Evolutionary conservation across 1,284 basidiomycete genomes (phyloP).

Genomic region (Trametes sp.): DNA sequence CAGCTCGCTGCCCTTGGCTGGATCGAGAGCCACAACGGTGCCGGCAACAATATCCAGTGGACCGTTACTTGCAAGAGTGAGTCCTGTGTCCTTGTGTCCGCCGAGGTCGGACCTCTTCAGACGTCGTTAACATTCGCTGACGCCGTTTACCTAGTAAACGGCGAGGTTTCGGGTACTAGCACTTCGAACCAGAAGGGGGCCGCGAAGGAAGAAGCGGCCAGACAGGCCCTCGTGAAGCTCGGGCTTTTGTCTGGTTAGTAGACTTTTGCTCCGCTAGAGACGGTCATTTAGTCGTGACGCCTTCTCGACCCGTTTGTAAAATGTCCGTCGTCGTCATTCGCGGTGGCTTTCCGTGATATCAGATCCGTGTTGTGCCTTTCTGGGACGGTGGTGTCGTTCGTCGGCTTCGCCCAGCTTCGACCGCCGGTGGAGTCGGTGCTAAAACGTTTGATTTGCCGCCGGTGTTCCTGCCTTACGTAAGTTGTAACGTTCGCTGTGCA

Average conservation of each 20-base stretch:
- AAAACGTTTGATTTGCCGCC: background rate
- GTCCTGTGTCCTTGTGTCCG: conserved; percentile 32
- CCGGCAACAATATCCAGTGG: conserved; percentile 53
- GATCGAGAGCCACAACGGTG: conserved; percentile 49
- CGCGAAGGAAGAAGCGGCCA: conserved; percentile 64
- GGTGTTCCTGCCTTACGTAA: conserved; percentile 21
- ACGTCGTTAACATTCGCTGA: background rate
- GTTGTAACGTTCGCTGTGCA: background rate
- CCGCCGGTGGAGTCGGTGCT: background rate
- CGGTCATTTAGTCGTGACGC: background rate
- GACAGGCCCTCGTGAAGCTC: conserved; percentile 46
- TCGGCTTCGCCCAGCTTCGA: conserved; percentile 1
- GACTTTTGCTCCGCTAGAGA: background rate
- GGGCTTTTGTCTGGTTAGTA: conserved; percentile 15
- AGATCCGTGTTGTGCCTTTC: conserved; percentile 4
- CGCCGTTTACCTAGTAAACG: conserved; percentile 50
- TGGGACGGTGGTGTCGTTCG: background rate
- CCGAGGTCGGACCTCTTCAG: background rate
- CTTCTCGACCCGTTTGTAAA: background rate
- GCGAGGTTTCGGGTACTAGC: conserved; percentile 53
- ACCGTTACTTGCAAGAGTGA: conserved; percentile 62
- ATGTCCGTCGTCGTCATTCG: background rate
- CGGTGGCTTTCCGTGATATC: background rate
- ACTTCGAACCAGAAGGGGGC: conserved; percentile 48
- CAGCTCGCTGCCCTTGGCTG: conserved; percentile 47